Evolutionary conservation across 2,329 filamentous ascomycete species (phyloP).

Genomic region (Kalmusia sp.): DNA sequence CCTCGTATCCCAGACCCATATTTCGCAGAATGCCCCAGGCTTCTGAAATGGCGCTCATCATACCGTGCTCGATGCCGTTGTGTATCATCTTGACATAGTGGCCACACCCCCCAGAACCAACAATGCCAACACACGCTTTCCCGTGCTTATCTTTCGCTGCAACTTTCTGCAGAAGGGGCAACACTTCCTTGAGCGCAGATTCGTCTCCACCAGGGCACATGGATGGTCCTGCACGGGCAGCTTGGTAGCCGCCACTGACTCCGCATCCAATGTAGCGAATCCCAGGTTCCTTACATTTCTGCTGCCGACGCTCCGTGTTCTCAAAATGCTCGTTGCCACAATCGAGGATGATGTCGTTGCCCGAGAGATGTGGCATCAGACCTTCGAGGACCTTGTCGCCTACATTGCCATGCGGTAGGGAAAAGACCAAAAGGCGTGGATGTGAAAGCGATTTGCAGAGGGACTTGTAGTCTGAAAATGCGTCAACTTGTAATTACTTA

Average conservation of each 20-base stretch:
- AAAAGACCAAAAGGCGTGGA: constrained; percentile 61
- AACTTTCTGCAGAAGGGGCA: constrained; percentile 67
- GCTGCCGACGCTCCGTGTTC: constrained; percentile 69
- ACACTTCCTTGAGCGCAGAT: constrained; percentile 62
- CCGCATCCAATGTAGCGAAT: constrained; percentile 73
- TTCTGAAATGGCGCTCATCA: constrained; percentile 71
- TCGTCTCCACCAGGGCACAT: constrained; percentile 70
- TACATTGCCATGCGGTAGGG: constrained; percentile 57
- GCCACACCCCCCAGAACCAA: constrained; percentile 69
- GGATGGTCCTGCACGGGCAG: constrained; percentile 70
- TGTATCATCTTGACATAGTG: constrained; percentile 81
- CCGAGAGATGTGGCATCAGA: constrained; percentile 60
- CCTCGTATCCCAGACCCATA: constrained; percentile 65
- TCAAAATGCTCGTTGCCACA: constrained; percentile 72
- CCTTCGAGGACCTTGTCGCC: constrained; percentile 57
- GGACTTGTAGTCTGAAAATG: constrained; percentile 54
- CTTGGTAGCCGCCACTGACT: constrained; percentile 73
- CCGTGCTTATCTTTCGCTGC: constrained; percentile 68
- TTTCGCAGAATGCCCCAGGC: constrained; percentile 69
- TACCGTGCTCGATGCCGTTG: constrained; percentile 76
- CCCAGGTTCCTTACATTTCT: constrained; percentile 61
- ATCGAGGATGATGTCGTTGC: constrained; percentile 72
- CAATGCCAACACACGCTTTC: constrained; percentile 65
- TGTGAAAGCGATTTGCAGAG: constrained; percentile 57
- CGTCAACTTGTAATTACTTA: constrained; percentile 16